Conservation (phyloP, 2,329 filamentous ascomycete genomes). For the Penicillium sp. region DNA sequence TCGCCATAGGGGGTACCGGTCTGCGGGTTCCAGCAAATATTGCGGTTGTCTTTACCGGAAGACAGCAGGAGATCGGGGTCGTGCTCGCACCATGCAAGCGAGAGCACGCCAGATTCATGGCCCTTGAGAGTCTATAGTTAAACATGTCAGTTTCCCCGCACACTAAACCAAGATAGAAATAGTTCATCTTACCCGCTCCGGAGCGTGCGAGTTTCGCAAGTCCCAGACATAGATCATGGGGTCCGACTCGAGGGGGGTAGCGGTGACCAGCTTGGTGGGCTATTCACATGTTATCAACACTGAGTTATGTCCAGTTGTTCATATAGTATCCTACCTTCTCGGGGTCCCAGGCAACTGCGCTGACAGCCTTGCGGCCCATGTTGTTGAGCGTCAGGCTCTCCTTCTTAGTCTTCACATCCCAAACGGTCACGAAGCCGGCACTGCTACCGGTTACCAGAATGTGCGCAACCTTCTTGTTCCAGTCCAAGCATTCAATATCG, state of each 20-base stretch:
- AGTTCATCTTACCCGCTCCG: constrained; percentile 58
- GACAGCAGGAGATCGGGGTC: constrained; percentile 87
- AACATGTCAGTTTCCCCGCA: constrained; percentile 13
- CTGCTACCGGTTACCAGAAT: constrained; percentile 92
- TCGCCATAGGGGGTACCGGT: constrained; percentile 85
- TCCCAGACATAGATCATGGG: constrained; percentile 93
- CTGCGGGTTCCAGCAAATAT: constrained; percentile 93
- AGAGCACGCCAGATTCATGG: constrained; percentile 92
- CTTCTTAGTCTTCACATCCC: constrained; percentile 98
- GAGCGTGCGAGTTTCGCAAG: constrained; percentile 90
- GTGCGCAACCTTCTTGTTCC: constrained; percentile 97
- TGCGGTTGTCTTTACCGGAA: constrained; percentile 94
- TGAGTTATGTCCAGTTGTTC: not conserved
- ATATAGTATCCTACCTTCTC: constrained; percentile 59
- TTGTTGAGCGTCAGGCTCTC: constrained; percentile 93
- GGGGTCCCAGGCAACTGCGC: constrained; percentile 95
- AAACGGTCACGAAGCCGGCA: constrained; percentile 94
- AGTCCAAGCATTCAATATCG: constrained; percentile 93
- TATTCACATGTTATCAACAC: constrained; percentile 30
- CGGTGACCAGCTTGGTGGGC: constrained; percentile 88
- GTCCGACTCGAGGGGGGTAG: constrained; percentile 82
- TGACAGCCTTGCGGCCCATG: constrained; percentile 83
- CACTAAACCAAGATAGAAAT: not conserved
- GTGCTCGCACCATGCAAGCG: constrained; percentile 91
- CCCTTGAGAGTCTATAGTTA: constrained; percentile 68